Base-by-base conservation (phyloP, 2,329 filamentous ascomycete species). In the Fusarium praegraminearum region DNA sequence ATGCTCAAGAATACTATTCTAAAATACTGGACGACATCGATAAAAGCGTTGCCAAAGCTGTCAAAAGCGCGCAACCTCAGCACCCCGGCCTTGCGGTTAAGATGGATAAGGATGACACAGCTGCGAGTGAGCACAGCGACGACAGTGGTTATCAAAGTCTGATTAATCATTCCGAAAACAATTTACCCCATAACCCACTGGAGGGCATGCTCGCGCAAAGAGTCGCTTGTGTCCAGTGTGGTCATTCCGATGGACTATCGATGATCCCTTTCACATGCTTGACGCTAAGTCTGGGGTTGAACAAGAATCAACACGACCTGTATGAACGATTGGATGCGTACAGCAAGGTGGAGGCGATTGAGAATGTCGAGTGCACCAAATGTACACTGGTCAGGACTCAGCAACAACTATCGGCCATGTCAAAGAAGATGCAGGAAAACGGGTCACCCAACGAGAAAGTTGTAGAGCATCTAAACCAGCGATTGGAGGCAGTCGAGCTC, bases 1-100 rank as follows among this genome's bases (percentile, higher is more conserved):
- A 99, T 80, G 96, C 96, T 7, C 96, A 98, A 77, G 96, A 99
- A 79, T 99, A 98, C 78, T 98, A 93, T 75, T 95, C 93, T 18
- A 97, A 95, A 75, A 85, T 99, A 16, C 80, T 98, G 49, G 93
- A 95, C 71, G 90, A 94, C 73, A 84, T 97, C 30, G 93, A 98
- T 75, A 91, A 91, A 74, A 93, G 97, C 76, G 84, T 93, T 41
- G 82, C 83, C 22, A 86, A 84, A 70, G 84, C 85, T 46, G 75
- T 79, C 20, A 74, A 78, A 8, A 69, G 61, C 24, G 56, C 59
- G 15, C 75, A 73, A 26, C 75, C 72, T 15, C 74, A 71, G 13
- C 71, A 71, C 35, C 71, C 78, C 0, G 83, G 83, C 1, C 76
- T 86, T 26, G 83, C 85, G 56, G 57, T 73, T 18, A 80, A 81